Evolutionary conservation across 768 basidiomycete species (phyloP).

Genomic region (Suillus fuscotomentosus): DNA sequence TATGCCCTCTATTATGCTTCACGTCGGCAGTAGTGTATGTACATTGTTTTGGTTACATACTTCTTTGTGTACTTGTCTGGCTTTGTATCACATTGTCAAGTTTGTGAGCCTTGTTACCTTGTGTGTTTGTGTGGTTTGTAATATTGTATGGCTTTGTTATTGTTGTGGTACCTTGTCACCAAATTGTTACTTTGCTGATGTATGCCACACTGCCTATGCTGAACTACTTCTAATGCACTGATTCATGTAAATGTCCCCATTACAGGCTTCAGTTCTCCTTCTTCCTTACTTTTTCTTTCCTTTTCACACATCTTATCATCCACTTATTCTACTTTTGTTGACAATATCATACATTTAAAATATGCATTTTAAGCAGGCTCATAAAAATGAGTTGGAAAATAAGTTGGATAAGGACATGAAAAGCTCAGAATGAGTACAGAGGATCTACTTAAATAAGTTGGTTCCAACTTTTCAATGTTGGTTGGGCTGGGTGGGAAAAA

Average conservation of each 20-base stretch:
- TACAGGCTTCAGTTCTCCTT: not conserved
- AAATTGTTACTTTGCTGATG: not conserved
- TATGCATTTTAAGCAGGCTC: no score
- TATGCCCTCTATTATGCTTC: slow-evolving; percentile 3
- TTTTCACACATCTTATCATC: not conserved
- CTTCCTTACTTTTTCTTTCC: not conserved
- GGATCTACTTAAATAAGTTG: not conserved
- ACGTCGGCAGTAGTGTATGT: not conserved
- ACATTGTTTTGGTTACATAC: no score
- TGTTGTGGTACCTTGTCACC: not conserved
- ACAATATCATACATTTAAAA: no score
- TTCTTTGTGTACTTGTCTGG: no score
- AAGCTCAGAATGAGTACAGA: not conserved
- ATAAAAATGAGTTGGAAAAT: not conserved
- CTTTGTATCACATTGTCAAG: no score
- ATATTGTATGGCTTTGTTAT: no score
- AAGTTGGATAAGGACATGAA: not conserved
- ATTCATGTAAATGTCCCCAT: not conserved
- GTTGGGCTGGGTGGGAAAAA: no score
- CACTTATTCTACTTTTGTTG: no score
- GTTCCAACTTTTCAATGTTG: no score
- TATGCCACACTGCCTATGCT: not conserved
- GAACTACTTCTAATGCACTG: not conserved
- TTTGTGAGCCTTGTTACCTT: no score
- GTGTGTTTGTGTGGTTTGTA: no score